Percentiles rank a stretch among this genome's conserved stretches.
These are phyloP conservation scores for Lepidium campestre DNA, from an alignment of 441 rosid genomes.

Conservation along the genomic window DNA sequence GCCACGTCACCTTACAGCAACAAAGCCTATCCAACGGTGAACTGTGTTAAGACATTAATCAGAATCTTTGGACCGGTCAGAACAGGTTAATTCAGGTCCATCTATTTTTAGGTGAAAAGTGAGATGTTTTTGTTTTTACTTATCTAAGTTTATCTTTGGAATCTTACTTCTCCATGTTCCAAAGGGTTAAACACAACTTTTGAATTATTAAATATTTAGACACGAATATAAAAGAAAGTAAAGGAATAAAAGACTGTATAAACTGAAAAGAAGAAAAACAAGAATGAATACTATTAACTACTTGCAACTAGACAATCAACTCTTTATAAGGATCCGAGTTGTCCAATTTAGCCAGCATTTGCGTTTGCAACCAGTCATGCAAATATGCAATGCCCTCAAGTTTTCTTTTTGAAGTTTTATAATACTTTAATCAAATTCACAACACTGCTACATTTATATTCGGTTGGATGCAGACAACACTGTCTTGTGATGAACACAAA, in stretches of 20 bases:
- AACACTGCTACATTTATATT: background rate
- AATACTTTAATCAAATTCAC: background rate
- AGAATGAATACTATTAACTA: slow-evolving; percentile 9
- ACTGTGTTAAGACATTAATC: background rate
- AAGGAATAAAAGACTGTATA: slow-evolving; percentile 13
- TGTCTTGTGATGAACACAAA: slow-evolving; percentile 8
- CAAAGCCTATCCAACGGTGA: background rate
- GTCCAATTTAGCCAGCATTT: slow-evolving; percentile 3
- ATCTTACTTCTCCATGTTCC: slow-evolving; percentile 27
- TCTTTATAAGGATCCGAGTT: background rate
- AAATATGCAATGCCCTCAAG: too few relatives aligned
- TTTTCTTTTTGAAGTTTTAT: too few relatives aligned
- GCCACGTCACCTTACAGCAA: background rate
- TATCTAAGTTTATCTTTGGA: slow-evolving; percentile 10
- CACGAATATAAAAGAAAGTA: slow-evolving; percentile 18
- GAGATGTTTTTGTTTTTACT: slow-evolving; percentile 11
- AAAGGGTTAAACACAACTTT: slow-evolving; percentile 11
- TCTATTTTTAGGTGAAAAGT: background rate
- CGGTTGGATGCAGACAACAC: slow-evolving; percentile 8
- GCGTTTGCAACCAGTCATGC: slow-evolving; percentile 1
- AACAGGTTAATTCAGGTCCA: slow-evolving; percentile 6
- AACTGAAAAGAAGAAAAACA: slow-evolving; percentile 9
- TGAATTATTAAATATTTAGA: background rate
- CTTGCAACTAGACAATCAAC: slow-evolving; percentile 16
- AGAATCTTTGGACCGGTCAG: background rate